Evolutionary conservation across 768 basidiomycete genomes (phyloP).

Genomic region (Pulveroboletus sp.): DNA sequence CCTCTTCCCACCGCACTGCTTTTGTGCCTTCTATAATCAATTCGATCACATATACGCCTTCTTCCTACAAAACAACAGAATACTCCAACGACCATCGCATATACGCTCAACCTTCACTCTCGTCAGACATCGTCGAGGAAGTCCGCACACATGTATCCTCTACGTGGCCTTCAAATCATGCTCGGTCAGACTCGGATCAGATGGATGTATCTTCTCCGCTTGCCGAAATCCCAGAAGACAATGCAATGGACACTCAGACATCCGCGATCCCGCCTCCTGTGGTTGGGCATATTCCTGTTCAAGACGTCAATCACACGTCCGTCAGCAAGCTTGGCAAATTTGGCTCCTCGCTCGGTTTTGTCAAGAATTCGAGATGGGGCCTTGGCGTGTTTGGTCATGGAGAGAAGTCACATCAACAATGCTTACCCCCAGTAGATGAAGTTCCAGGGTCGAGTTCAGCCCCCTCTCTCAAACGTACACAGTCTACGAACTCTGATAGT

Average conservation of each 20-base stretch:
- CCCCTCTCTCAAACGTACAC: conserved; percentile 71
- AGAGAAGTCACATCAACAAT: conserved; percentile 60
- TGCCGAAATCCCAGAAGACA: conserved; percentile 40
- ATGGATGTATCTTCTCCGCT: conserved; percentile 58
- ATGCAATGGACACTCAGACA: conserved; percentile 45
- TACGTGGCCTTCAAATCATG: conserved; percentile 28
- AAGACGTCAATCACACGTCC: conserved; percentile 38
- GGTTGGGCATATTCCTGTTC: conserved; percentile 33
- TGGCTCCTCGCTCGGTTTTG: conserved; percentile 52
- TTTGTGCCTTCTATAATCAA: conserved; percentile 42
- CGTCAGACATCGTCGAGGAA: conserved; percentile 29
- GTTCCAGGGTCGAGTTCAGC: conserved; percentile 50
- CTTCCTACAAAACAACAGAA: conserved; percentile 33
- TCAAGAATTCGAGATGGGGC: conserved; percentile 62
- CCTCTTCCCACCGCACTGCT: conserved; percentile 49
- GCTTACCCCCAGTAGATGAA: conserved; percentile 71
- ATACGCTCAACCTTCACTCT: conserved; percentile 32
- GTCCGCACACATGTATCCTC: conserved; percentile 20
- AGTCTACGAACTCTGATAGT: conserved; percentile 73
- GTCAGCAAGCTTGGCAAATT: conserved; percentile 55
- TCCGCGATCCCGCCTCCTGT: conserved; percentile 44
- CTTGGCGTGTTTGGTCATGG: conserved; percentile 65
- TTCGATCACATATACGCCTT: conserved; percentile 27
- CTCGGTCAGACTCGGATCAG: conserved; percentile 31
- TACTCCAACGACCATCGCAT: conserved; percentile 30